phyloP scores from a whole-genome alignment of 352 stramenopile species.

The Phytophthora macrochlamydospora region DNA sequence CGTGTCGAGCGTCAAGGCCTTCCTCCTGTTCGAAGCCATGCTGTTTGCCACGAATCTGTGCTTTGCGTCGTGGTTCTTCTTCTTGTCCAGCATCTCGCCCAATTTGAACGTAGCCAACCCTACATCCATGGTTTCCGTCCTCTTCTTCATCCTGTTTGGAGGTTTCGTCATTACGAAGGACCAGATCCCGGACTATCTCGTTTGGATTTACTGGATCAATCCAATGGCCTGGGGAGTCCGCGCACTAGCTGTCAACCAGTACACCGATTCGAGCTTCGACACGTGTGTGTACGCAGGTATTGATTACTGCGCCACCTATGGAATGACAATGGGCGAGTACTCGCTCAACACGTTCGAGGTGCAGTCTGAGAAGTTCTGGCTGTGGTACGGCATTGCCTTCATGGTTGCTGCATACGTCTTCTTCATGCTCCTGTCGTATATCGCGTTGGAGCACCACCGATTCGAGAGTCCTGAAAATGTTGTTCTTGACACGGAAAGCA shows the following conservation, averaged over 20 bases:
- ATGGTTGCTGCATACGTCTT: constrained; percentile 41
- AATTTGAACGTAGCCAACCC: constrained; percentile 29
- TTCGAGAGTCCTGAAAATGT: constrained; percentile 1
- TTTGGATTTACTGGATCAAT: neutral
- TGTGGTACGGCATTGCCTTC: constrained; percentile 40
- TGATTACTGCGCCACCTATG: constrained; percentile 40
- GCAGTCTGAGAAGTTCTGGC: constrained; percentile 36
- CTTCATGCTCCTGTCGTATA: constrained; percentile 48
- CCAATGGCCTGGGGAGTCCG: constrained; percentile 11
- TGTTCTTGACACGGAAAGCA: constrained; percentile 7
- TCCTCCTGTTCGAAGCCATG: neutral
- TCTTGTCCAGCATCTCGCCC: neutral
- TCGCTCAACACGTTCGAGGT: constrained; percentile 45
- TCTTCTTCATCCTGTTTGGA: constrained; percentile 62
- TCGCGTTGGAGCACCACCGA: constrained; percentile 46
- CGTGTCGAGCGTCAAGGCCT: neutral
- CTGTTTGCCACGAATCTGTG: neutral
- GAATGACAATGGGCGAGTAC: constrained; percentile 47
- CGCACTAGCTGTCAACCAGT: constrained; percentile 43
- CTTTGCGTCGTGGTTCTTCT: neutral
- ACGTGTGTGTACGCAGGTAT: constrained; percentile 33
- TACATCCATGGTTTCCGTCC: constrained; percentile 46
- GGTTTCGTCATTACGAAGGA: neutral
- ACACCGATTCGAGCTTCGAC: constrained; percentile 33
- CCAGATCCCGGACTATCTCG: neutral